Percentiles rank a stretch among this genome's conserved stretches.
Conservation (phyloP, 1,284 basidiomycete genomes). For the Hymenochaete sp. region DNA sequence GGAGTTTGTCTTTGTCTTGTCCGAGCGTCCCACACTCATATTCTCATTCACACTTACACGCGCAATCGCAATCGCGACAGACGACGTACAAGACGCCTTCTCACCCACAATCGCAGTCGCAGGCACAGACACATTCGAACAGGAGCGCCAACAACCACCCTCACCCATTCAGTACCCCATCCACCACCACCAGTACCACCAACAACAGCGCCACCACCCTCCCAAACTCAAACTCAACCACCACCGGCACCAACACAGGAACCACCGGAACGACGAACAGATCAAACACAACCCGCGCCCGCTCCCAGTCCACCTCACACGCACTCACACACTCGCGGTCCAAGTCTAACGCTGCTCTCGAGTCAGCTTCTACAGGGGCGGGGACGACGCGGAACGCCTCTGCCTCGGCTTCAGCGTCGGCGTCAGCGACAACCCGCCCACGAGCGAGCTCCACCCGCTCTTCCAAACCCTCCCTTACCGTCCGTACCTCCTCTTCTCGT, state of each 20-base stretch:
- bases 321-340: constrained; percentile 1
- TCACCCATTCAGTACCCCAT: too few relatives aligned
- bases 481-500: neutral
- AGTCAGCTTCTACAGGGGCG: too few relatives aligned
- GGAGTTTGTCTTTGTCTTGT: too few relatives aligned
- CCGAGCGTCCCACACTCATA: too few relatives aligned
- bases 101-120: too few relatives aligned
- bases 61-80: too few relatives aligned
- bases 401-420: neutral
- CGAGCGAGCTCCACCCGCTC: neutral
- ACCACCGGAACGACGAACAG: too few relatives aligned
- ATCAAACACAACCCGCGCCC: constrained; percentile 5
- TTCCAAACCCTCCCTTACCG: constrained; percentile 12
- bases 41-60: too few relatives aligned
- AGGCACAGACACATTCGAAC: too few relatives aligned
- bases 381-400: neutral
- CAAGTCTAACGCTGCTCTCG: too few relatives aligned
- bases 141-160: neutral
- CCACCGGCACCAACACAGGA: neutral
- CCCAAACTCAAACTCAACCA: neutral
- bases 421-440: neutral
- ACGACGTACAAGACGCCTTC: too few relatives aligned
- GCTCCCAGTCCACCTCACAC: constrained; percentile 10
- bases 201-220: neutral
- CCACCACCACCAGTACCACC: neutral